Percentiles rank a stretch among this genome's conserved stretches.
These are phyloP conservation scores for Cardiospermum halicacabum DNA, from an alignment of 345 rosid species.

Conservation along the genomic window DNA sequence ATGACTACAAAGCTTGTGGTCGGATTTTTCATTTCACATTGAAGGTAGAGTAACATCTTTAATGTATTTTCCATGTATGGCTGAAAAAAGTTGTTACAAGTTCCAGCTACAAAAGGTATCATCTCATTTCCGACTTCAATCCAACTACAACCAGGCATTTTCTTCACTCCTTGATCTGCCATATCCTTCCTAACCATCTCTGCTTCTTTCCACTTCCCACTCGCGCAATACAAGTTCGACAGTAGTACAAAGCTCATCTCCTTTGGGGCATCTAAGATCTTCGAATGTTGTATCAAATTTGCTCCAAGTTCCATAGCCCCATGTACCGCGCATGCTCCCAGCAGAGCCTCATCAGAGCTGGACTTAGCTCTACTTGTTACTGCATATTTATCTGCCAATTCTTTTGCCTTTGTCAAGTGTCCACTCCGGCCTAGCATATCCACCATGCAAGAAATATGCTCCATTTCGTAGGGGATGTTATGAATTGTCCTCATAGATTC, in stretches of 20 bases:
- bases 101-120: constrained; percentile 47
- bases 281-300: constrained; percentile 34
- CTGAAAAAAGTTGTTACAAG: constrained; percentile 37
- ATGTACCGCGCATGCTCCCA: constrained; percentile 58
- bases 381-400: constrained; percentile 30
- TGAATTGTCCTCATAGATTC: constrained; percentile 41
- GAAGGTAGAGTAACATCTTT: constrained; percentile 29
- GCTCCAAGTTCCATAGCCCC: constrained; percentile 39
- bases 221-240: constrained; percentile 59
- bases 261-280: constrained; percentile 31
- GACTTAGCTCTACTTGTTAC: constrained; percentile 2
- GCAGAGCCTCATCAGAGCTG: constrained; percentile 44
- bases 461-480: constrained; percentile 41
- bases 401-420: constrained; percentile 48
- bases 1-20: not conserved
- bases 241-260: constrained; percentile 63
- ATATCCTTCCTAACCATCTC: constrained; percentile 62
- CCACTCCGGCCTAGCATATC: constrained; percentile 81
- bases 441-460: constrained; percentile 69
- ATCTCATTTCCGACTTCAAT: constrained; percentile 54
- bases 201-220: constrained; percentile 73
- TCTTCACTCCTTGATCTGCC: constrained; percentile 57
- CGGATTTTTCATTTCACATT: constrained; percentile 46
- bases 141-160: constrained; percentile 82
- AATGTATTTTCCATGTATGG: constrained; percentile 29